Base-by-base conservation (phyloP, 805 yeast genomes). In the Schwanniomyces vanrijiae region DNA sequence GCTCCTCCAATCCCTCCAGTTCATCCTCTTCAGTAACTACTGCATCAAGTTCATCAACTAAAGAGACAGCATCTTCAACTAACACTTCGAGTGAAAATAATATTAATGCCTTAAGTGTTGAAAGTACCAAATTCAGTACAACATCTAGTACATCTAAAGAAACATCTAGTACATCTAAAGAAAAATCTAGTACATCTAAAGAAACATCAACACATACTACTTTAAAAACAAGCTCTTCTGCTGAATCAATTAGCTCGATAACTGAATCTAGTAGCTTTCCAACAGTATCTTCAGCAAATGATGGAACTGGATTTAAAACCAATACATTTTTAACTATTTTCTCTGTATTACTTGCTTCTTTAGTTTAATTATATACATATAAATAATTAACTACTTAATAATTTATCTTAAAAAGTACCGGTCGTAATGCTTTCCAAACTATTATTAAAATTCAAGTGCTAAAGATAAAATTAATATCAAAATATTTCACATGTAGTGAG, bases 331-430 rank as follows among this genome's bases (percentile, higher is more conserved):
- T 20, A 40, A 26, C 33, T 28, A 18, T 18, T 18, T 10, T 31
- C 13, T 40, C 25, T 5, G 14, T 40, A 14, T 40, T 40, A 5
- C 16, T 19, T 8, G 22, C 26, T 22, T n/a, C 14, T 14, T 35
- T 34, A 35, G 24, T 37, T 34, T 26, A 31, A 21, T 43, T 43
- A 33, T 42, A 14, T 39, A 22, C 5, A 21, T 22, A n/a, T n/a
- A n/a, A n/a, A n/a, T n/a, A n/a, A n/a, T n/a, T n/a, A n/a, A n/a
- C n/a, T n/a, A n/a, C n/a, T n/a, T n/a, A n/a, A n/a, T n/a, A n/a
- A n/a, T n/a, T n/a, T n/a, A n/a, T n/a, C n/a, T n/a, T n/a, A n/a
- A n/a, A n/a, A n/a, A n/a, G n/a, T n/a, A n/a, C n/a, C n/a, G n/a
- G n/a, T n/a, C n/a, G n/a, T n/a, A n/a, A n/a, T n/a, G n/a, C n/a